A percentile compares a stretch with the other conserved stretches of the same genome.
Evolutionary conservation across 2,329 filamentous ascomycete genomes (phyloP).

Genomic region (Aspergillus vadensis): DNA sequence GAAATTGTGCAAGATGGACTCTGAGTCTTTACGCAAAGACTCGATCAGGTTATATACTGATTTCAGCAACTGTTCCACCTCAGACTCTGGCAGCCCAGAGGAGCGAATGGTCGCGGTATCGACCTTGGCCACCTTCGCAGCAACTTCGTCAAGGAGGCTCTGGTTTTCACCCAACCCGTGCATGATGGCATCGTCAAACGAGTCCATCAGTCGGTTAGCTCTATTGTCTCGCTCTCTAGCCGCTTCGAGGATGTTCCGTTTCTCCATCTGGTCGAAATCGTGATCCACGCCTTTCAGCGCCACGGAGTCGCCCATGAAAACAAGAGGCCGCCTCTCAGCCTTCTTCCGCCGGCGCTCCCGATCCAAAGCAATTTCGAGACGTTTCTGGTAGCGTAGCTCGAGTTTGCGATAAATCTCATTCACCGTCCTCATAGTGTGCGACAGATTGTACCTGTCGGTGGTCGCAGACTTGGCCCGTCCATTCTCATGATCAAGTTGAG

Average conservation of each 20-base stretch:
- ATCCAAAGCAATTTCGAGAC: slow-evolving; percentile 54
- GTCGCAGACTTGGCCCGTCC: slow-evolving; percentile 35
- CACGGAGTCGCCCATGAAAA: slow-evolving; percentile 54
- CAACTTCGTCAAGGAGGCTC: slow-evolving; percentile 51
- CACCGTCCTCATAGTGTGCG: slow-evolving; percentile 49
- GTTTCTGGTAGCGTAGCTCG: slow-evolving; percentile 53
- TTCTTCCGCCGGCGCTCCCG: slow-evolving; percentile 58
- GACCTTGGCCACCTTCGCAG: slow-evolving; percentile 45
- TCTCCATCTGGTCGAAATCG: slow-evolving; percentile 55
- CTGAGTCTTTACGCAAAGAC: slow-evolving; percentile 46
- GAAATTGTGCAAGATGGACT: slow-evolving; percentile 50
- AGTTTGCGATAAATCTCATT: slow-evolving; percentile 51
- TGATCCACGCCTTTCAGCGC: slow-evolving; percentile 53
- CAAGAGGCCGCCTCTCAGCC: slow-evolving; percentile 55
- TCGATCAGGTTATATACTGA: slow-evolving; percentile 42
- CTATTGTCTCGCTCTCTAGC: slow-evolving; percentile 53
- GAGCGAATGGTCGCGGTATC: slow-evolving; percentile 36
- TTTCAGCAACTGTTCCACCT: slow-evolving; percentile 42
- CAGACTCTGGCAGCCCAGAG: slow-evolving; percentile 37
- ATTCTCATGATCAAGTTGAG: slow-evolving; percentile 45
- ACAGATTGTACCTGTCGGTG: slow-evolving; percentile 38
- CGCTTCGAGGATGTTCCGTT: slow-evolving; percentile 52
- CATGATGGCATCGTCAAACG: slow-evolving; percentile 55
- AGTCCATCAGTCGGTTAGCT: slow-evolving; percentile 53
- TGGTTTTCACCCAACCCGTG: slow-evolving; percentile 56